Base-by-base conservation (phyloP, 331 rosid genomes). In the Quercus tomentella region DNA sequence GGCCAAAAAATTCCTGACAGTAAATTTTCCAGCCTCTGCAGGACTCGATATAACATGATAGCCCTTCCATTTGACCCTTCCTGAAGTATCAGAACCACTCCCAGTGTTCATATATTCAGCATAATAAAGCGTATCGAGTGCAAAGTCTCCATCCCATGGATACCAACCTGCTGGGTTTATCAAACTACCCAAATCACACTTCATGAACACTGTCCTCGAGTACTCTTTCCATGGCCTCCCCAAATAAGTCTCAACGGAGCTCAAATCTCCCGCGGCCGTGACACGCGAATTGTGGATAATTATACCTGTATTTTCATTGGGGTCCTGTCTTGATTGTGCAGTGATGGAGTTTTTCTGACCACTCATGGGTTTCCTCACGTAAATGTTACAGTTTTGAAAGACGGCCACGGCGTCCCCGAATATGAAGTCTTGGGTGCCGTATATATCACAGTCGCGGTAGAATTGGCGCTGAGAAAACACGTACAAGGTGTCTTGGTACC, bases 401-500 rank as follows among this genome's bases (percentile, higher is more conserved):
- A 85, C 67, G 18, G 23, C 84, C 4, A 21, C 62, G 1, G 81
- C 91, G 76, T 88, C 84, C 28, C 89, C 89, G 22, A 51, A 85
- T 23, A 88, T 83, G 82, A 88, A 85, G 77, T 88, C 91, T 10
- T 83, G 2, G 23, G 91, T 85, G 72, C 91, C 89, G 33, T 81
- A 70, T 20, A 88, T 65, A 68, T 83, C 21, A 37, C 89, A 88
- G 63, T 85, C 91, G 1, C 89, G 86, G 77, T 85, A 88, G 81
- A 88, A 88, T 31, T 88, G 91, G 41, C 87, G 89, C 9, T 80
- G 79, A 21, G 89, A 56, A 74, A 76, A 41, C 25, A 82, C 89
- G 79, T 85, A 88, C n/a, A 88, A 41, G 10, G 91, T 88, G 80
- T 85, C 89, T 70, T 85, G 91, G 79, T 85, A 85, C 45, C 89